These are phyloP conservation scores for Mycena galericulata DNA, from an alignment of 768 basidiomycete species.

Conservation along the genomic window DNA sequence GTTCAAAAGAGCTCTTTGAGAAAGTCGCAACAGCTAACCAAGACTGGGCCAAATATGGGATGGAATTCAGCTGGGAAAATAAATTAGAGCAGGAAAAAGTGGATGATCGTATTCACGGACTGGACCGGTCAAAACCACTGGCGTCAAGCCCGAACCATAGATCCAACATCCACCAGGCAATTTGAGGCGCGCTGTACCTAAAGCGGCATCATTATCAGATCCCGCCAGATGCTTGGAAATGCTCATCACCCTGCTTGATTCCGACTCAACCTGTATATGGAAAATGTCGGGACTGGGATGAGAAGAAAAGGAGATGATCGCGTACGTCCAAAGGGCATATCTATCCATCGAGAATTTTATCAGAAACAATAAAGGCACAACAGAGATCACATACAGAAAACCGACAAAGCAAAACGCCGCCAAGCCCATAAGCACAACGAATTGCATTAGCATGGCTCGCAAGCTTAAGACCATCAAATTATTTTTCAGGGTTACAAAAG, in stretches of 20 bases:
- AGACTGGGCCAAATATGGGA: slow-evolving; percentile 87
- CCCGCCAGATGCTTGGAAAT: too few relatives aligned
- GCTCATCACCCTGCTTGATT: slow-evolving; percentile 69
- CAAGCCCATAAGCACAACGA: slow-evolving; percentile 83
- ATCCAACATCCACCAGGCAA: slow-evolving; percentile 97
- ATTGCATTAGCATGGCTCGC: slow-evolving; percentile 94
- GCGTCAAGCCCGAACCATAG: slow-evolving; percentile 97
- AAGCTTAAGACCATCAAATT: slow-evolving; percentile 85
- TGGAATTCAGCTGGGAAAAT: slow-evolving; percentile 78
- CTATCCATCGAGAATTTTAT: too few relatives aligned
- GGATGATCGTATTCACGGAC: slow-evolving; percentile 42
- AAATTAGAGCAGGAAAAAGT: slow-evolving; percentile 13
- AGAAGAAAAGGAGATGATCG: slow-evolving; percentile 33
- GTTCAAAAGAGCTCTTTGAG: not conserved
- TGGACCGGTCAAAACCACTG: slow-evolving; percentile 84
- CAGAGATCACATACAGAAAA: too few relatives aligned
- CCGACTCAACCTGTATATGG: slow-evolving; percentile 66
- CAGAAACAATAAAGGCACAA: too few relatives aligned
- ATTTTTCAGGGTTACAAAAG: slow-evolving; percentile 89
- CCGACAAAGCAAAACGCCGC: slow-evolving; percentile 93
- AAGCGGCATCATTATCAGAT: too few relatives aligned
- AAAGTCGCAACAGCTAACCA: slow-evolving; percentile 43
- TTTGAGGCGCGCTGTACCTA: slow-evolving; percentile 45
- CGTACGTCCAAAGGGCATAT: slow-evolving; percentile 94
- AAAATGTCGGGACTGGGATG: not conserved